Base-by-base conservation (phyloP, 2,329 filamentous ascomycete species). In the Venturia pyrina region DNA sequence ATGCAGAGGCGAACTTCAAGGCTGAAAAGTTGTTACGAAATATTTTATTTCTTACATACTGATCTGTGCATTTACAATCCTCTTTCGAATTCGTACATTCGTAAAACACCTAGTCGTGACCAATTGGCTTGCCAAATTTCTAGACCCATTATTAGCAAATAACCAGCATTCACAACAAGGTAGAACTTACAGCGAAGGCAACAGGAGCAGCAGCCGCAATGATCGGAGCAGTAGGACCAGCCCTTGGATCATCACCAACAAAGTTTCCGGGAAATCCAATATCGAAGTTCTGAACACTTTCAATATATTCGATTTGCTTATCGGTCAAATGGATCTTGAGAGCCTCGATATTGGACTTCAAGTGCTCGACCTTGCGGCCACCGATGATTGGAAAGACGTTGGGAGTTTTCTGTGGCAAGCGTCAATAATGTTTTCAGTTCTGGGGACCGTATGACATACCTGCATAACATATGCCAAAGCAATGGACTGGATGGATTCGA, bases 341-440 rank as follows among this genome's bases (percentile, higher is more conserved):
- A 0, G 86, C 85, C 71, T 87, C 82, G 68, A 90, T 87, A 70
- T 90, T 90, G 67, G 80, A 81, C 71, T 86, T 82, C 61, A 91
- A 77, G 71, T 91, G 87, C 56, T 87, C 84, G 15, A 89, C 73
- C 69, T 85, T 90, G 13, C 87, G 81, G 0, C 87, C 86, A 17
- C 88, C 87, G 8, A 90, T 79, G 50, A 91, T 85, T 0, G 89
- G 89, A 70, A 89, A 89, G 24, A 91, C 86, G 70, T 89, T 83
- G 0, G 86, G 82, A 0, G 86, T 78, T 77, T 90, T 90, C 68
- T 83, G 80, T 37, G 6, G 2, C 19, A 37, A 19, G 0, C n/a
- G 19, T 59, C 32, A 34, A 6, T n/a, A 2, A 6, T 3, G 11
- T 19, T 59, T 7, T 53, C 48, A 24, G 28, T n/a, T 4, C 32